Base-by-base conservation (phyloP, 805 yeast species). In the Hanseniaspora valbyensis region DNA sequence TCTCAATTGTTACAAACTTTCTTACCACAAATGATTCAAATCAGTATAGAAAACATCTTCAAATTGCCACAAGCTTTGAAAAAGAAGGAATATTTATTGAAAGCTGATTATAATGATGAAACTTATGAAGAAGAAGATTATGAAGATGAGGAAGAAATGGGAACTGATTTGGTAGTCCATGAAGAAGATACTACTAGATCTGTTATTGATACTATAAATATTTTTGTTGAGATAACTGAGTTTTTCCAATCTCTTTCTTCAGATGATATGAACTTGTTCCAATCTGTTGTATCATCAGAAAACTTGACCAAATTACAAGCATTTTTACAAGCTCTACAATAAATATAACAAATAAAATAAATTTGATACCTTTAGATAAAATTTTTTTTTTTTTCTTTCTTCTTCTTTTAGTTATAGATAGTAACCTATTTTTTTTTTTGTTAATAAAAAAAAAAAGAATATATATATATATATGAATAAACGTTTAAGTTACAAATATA, bases 191-290 rank as follows among this genome's bases (percentile, higher is more conserved):
- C 83, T 63, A 78, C 81, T 52, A 83, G 79, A 56, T 81, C 94
- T 0, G 85, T 92, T 7, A 70, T 90, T 52, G 96, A 89, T 63
- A 69, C 73, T 39, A 65, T 87, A 41, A 83, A 88, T 61, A 79
- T 81, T 4, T 85, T 79, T 67, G 68, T 71, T 41, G 78, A 77
- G 4, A 78, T 88, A 63, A 75, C 77, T 50, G 70, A 72, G n/a
- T 73, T 74, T 48, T 68, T 86, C 32, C 57, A 67, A 2, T 61
- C 64, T 2, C 57, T 83, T 22, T 78, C 77, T 58, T 67, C 64
- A 24, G 63, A 61, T 19, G 73, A 77, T 50, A 69, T 72, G 57
- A 58, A 28, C 54, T 67, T 21, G 49, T 66, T 22, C 51, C 58
- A 14, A 55, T 66, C 0, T 16, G 18, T 36, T 33, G 50, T 68